Base-by-base conservation (phyloP, 139 green algal species). In the Trebouxia sp. region DNA sequence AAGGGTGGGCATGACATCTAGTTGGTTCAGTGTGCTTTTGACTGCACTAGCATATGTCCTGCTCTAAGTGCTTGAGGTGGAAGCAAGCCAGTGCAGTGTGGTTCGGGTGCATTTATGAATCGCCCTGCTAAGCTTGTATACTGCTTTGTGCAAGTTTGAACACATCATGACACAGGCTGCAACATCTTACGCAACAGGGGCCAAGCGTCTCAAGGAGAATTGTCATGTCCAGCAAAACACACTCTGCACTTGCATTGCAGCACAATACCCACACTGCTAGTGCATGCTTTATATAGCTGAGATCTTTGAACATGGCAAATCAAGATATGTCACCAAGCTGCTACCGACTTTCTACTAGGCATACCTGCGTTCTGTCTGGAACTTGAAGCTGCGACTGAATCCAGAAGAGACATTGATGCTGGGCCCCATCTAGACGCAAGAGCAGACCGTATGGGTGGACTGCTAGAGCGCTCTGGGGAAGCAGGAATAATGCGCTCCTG, bases 401-500 rank as follows among this genome's bases (percentile, higher is more conserved):
- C n/a, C 11, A 42, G 28, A 30, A 42, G 22, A 41, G 41, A 45
- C n/a, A 72, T 35, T 32, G 62, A 30, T 26, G 5, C 6, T n/a
- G 62, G 62, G 62, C 62, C 62, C 62, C 62, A 72, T 72, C 62
- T 28, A n/a, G 62, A 70, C 30, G 42, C 15, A 22, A 70, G 58
- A 15, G 58, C 32, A 32, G 58, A 72, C 14, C 62, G 62, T 15
- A 56, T 45, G 22, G 75, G 75, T 14, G 43, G 43, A 17, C 22
- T 80, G 35, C 32, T 67, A 20, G 38, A 7, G 28, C 76, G 76
- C 50, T 47, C 42, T 38, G 77, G 77, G 26, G 56, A 65, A 9
- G 56, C 37, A 10, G 77, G 77, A 8, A 82, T 47, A 8, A 65
- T 76, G 41, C 56, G 58, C 77, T 82, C 58, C 42, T 76, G 42